Base-by-base conservation (phyloP, 345 rosid species). In the Eutrema heterophyllum region DNA sequence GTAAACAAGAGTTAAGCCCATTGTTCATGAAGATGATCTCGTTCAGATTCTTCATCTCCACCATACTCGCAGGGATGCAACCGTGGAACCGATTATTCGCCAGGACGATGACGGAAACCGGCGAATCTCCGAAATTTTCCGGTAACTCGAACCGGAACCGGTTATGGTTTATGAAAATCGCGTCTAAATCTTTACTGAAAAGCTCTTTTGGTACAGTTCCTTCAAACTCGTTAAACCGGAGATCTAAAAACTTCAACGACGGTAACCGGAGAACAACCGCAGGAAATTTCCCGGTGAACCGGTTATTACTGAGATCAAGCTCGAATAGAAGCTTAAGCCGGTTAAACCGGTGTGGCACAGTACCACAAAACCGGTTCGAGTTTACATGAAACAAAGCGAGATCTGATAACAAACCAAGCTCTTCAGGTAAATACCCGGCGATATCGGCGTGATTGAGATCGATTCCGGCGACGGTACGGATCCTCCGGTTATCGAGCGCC, bases 401-500 rank as follows among this genome's bases (percentile, higher is more conserved):
- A 85, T 88, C 90, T 32, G 75, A 18, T 39, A 90, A 82, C 64
- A 90, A 78, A 6, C 97, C 97, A 4, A 90, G 86, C 82, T 90
- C 94, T 72, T 88, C 89, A 13, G 94, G 92, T 71, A 90, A 79
- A 78, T 90, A 88, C 1, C 92, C 94, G 1, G 94, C 92, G 26
- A 88, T 85, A 71, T 90, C 94, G 4, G 84, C 94, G 36, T 88
- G 94, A 84, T 90, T 90, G 21, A 90, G 90, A 80, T 90, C 90
- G 78, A 90, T 79, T 64, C 97, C 97, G 50, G 92, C 90, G 43
- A 90, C 90, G 4, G 91, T 88, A 12, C 68, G 78, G 73, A 85
- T 81, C 15, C 6, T 74, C 26, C 44, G 79, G 71, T 86, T 75
- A 78, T 90, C 89, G 4, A 50, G 86, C 1, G 93, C 84, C 41